Base-by-base conservation (phyloP, 306 rosid species). In the Begonia peltatifolia region DNA sequence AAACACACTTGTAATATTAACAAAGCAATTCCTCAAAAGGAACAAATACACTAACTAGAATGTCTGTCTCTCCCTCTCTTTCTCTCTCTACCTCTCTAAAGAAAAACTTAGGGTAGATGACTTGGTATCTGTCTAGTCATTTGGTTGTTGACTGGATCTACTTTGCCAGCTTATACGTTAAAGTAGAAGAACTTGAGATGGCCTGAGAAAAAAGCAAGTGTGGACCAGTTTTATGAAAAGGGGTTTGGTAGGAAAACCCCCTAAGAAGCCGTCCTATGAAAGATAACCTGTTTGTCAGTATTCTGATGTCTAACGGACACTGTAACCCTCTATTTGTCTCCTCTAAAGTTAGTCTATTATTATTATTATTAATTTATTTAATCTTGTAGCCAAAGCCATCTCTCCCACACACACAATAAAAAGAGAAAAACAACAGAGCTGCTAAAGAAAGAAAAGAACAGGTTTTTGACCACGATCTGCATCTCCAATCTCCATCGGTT, bases 31-130 rank as follows among this genome's bases (percentile, higher is more conserved):
- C 94, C 95, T 85, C 97, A 85, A 90, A 90, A 90, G 97, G 80
- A 85, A 68, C 94, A 83, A 76, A 76, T 6, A 30, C 72, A 80
- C 95, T n/a, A 83, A 78, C 95, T 80, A 87, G 92, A 85, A 85
- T 89, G 95, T 90, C 74, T 80, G 87, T 78, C 87, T 68, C 71
- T 76, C 76, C 52, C 41, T 35, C 65, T 55, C 14, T 42, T 8
- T 52, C 50, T 58, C 48, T 30, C 10, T 12, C 13, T 12, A 30
- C 38, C 2, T 0, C 38, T 30, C 38, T 7, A 30, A 10, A 44
- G 48, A 44, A 44, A 44, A 7, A 44, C 48, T 44, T 44, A 38
- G 47, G 14, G 66, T 52, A 42, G 60, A 30, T 30, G 38, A 75
- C 54, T 72, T 64, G 73, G 73, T 83, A 62, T 76, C 79, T 83